Conservation (phyloP, 1,284 basidiomycete species). For the Taiwanofungus camphoratus region DNA sequence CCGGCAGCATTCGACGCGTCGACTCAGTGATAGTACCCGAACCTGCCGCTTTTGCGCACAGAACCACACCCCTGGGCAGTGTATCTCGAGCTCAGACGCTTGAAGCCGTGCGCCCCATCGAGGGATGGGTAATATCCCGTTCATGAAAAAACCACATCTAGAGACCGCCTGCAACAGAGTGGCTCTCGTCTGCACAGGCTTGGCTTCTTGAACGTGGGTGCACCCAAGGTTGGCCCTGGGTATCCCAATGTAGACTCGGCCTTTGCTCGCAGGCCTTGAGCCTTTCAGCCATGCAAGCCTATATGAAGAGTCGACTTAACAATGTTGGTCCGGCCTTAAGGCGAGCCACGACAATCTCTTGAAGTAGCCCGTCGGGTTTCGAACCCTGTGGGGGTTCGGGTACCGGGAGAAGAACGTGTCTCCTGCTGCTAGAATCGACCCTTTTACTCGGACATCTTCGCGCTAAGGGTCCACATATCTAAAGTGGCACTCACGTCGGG, state of each 20-base stretch:
- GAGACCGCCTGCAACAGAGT: slow-evolving; percentile 32
- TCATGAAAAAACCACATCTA: slow-evolving; percentile 34
- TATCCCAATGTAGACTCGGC: slow-evolving; percentile 32
- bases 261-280: slow-evolving; percentile 34
- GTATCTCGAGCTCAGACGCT: slow-evolving; percentile 30
- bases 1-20: slow-evolving; percentile 10
- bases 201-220: slow-evolving; percentile 20
- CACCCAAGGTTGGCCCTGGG: slow-evolving; percentile 3
- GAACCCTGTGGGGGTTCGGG: slow-evolving; percentile 31
- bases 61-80: slow-evolving; percentile 35
- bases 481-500: neutral
- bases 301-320: slow-evolving; percentile 25
- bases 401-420: slow-evolving; percentile 7
- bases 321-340: slow-evolving; percentile 45
- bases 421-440: slow-evolving; percentile 32
- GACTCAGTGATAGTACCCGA: slow-evolving; percentile 17
- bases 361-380: slow-evolving; percentile 35
- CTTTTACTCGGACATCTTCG: slow-evolving; percentile 43
- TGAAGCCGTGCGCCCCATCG: slow-evolving; percentile 23
- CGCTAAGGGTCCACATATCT: slow-evolving; percentile 11
- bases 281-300: slow-evolving; percentile 28
- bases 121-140: slow-evolving; percentile 20
- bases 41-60: slow-evolving; percentile 34
- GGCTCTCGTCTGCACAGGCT: slow-evolving; percentile 25
- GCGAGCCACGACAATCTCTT: slow-evolving; percentile 32